phyloP scores from a whole-genome alignment of 805 yeast genomes.

The Yamadazyma ubonensis region DNA sequence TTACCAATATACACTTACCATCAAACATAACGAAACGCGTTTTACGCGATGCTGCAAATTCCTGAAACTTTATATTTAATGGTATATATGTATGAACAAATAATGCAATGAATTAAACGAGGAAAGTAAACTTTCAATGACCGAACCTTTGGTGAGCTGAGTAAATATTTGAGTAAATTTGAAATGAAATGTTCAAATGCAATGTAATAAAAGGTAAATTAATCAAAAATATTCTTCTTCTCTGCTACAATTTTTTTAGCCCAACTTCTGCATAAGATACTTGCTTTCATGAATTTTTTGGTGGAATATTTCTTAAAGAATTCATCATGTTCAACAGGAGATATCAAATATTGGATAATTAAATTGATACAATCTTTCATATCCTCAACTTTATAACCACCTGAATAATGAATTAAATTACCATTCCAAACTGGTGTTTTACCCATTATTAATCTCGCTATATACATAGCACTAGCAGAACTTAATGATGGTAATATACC shows the following conservation, averaged over 20 bases:
- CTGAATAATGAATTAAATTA: constrained; percentile 85
- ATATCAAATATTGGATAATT: constrained; percentile 71
- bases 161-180: neutral
- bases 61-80: constrained; percentile 1
- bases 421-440: constrained; percentile 74
- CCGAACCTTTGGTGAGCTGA: too few species aligned
- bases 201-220: constrained; percentile 1
- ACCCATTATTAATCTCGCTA: constrained; percentile 72
- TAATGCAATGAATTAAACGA: constrained; percentile 6
- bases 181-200: neutral
- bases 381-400: constrained; percentile 78
- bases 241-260: constrained; percentile 59
- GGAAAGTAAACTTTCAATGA: neutral
- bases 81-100: constrained; percentile 11
- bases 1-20: constrained; percentile 5
- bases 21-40: constrained; percentile 7
- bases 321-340: constrained; percentile 87
- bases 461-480: constrained; percentile 86
- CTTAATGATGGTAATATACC: constrained; percentile 72
- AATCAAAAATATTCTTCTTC: constrained; percentile 40
- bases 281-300: constrained; percentile 82
- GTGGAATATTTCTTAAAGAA: constrained; percentile 92
- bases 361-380: constrained; percentile 69
- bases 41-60: constrained; percentile 5
- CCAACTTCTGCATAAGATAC: constrained; percentile 79